phyloP scores from a whole-genome alignment of 306 rosid species.

The Sicyos baderoa region DNA sequence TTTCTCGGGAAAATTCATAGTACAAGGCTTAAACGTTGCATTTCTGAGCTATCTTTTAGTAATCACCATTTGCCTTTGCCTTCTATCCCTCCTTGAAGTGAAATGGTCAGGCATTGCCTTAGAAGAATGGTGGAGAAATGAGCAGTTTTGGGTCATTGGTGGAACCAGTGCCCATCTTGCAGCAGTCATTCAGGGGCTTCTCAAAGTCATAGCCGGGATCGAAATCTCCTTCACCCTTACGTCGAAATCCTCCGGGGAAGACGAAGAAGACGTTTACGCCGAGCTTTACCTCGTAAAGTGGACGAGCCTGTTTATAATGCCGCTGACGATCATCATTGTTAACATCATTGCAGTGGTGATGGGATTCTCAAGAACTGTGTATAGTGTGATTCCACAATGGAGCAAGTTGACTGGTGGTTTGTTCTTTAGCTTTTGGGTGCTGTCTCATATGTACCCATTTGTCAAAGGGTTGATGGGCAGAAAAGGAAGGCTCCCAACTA shows the following conservation, averaged over 20 bases:
- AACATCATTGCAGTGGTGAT: conserved; percentile 50
- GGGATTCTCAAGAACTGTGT: conserved; percentile 54
- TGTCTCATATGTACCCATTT: conserved; percentile 83
- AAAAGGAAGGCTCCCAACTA: conserved; percentile 71
- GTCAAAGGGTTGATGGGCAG: conserved; percentile 81
- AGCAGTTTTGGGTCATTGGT: conserved; percentile 85
- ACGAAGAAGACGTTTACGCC: conserved; percentile 48
- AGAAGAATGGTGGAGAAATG: conserved; percentile 81
- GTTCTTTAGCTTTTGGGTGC: conserved; percentile 78
- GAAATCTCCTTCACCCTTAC: conserved; percentile 66
- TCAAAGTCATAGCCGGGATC: conserved; percentile 60
- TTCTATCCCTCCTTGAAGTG: conserved; percentile 68
- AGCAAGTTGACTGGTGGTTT: conserved; percentile 53
- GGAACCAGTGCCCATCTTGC: conserved; percentile 82
- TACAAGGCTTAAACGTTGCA: conserved; percentile 38
- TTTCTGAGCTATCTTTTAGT: conserved; percentile 48
- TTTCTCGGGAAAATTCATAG: conserved; percentile 65
- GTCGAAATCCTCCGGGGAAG: conserved; percentile 51
- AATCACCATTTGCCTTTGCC: conserved; percentile 45
- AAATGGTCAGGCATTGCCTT: conserved; percentile 75
- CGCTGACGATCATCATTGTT: conserved; percentile 48
- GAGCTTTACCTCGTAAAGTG: conserved; percentile 70
- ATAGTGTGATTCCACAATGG: conserved; percentile 74
- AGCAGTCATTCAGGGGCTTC: conserved; percentile 65
- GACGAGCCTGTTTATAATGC: conserved; percentile 76